Conservation (phyloP, 352 stramenopile genomes). For the Pythium vanterpoolii region DNA sequence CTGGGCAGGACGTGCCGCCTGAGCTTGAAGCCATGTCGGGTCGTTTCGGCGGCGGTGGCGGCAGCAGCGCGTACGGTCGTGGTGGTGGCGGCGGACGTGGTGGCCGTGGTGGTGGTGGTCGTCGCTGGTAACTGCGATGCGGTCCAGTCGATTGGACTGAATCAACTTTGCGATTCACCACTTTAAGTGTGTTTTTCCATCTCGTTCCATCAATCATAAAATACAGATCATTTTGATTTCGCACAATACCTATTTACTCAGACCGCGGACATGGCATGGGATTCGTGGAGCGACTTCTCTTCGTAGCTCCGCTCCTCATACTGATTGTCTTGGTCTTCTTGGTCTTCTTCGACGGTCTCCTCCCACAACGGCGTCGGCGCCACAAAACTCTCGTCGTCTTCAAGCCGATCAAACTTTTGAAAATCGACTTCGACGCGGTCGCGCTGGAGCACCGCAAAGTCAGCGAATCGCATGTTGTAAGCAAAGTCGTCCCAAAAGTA, state of each 20-base stretch:
- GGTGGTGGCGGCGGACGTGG: constrained; percentile 61
- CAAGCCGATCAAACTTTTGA: constrained; percentile 54
- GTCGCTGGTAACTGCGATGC: constrained; percentile 40
- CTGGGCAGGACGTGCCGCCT: constrained; percentile 85
- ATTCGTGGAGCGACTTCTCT: not conserved
- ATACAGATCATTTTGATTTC: constrained; percentile 16
- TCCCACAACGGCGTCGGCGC: constrained; percentile 15
- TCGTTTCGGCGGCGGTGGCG: constrained; percentile 55
- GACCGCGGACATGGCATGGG: not conserved
- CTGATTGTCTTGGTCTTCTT: not conserved
- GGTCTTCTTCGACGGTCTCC: not conserved
- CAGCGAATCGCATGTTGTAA: constrained; percentile 70
- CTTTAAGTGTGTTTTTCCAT: not conserved
- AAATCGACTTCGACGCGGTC: constrained; percentile 71
- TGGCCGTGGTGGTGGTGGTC: constrained; percentile 31
- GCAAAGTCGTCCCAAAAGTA: constrained; percentile 89
- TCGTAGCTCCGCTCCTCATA: too few species aligned
- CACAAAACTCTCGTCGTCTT: constrained; percentile 6
- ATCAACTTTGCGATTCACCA: not conserved
- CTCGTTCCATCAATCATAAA: constrained; percentile 13
- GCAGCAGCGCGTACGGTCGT: constrained; percentile 49
- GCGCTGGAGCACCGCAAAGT: constrained; percentile 71
- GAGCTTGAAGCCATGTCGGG: constrained; percentile 72
- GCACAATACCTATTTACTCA: constrained; percentile 1
- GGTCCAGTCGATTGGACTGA: too few species aligned